phyloP scores from a whole-genome alignment of 371 early-diverging fungal genomes.

The Chytridium lagenaria region DNA sequence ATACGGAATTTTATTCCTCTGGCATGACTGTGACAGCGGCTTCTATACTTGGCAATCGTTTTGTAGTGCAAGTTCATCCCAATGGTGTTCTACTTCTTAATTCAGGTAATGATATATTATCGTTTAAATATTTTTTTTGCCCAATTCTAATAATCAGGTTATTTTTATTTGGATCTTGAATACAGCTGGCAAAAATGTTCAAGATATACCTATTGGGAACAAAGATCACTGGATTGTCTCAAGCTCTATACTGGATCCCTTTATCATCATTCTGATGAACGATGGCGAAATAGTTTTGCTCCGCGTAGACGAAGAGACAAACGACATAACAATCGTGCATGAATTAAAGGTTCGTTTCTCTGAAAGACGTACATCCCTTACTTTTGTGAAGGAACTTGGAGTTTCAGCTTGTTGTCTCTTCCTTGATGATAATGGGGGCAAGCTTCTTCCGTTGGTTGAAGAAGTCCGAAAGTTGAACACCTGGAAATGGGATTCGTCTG shows the following conservation, averaged over 20 bases:
- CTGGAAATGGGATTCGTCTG: slow-evolving; percentile 2
- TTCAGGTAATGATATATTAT: slow-evolving; percentile 40
- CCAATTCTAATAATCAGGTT: too few relatives aligned
- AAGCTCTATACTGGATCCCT: slow-evolving; percentile 82
- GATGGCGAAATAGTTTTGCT: slow-evolving; percentile 68
- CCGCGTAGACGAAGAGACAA: slow-evolving; percentile 56
- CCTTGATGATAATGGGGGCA: slow-evolving; percentile 56
- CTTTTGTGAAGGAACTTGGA: too few relatives aligned
- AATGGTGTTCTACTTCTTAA: slow-evolving; percentile 74
- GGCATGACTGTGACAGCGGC: slow-evolving; percentile 81
- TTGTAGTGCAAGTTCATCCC: slow-evolving; percentile 82
- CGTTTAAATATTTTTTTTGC: background rate
- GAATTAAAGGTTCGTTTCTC: slow-evolving; percentile 38
- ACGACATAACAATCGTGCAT: slow-evolving; percentile 37
- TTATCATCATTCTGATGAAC: slow-evolving; percentile 73
- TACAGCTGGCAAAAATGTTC: slow-evolving; percentile 65
- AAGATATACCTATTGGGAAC: slow-evolving; percentile 68
- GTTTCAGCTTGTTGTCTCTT: slow-evolving; percentile 62
- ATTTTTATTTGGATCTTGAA: background rate
- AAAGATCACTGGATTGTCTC: slow-evolving; percentile 66
- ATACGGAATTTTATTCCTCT: slow-evolving; percentile 73
- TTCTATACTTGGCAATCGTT: slow-evolving; percentile 65
- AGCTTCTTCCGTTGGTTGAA: slow-evolving; percentile 56
- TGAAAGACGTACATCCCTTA: background rate
- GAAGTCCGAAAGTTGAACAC: slow-evolving; percentile 25